Evolutionary conservation across 306 rosid species (phyloP).

Genomic region (Cucumis sativus): Cucumber_9930_V3 NC_026661.2:17952001-17952500

Average conservation of each 20-base stretch:
- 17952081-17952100: neutral
- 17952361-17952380: constrained; percentile 85
- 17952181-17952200: neutral
- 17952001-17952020: neutral
- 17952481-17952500: constrained; percentile 1
- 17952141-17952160: neutral
- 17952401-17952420: constrained; percentile 36
- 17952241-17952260: neutral
- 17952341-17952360: constrained; percentile 74
- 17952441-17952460: constrained; percentile 62
- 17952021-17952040: neutral
- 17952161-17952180: constrained; percentile 2
- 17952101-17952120: neutral
- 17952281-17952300: neutral
- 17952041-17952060: neutral
- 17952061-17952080: neutral
- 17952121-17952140: neutral
- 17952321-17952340: constrained; percentile 60
- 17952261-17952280: neutral
- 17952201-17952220: neutral
- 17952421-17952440: constrained; percentile 81
- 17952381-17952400: constrained; percentile 72
- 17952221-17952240: neutral
- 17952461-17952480: neutral
- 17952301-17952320: constrained; percentile 57